phyloP scores from a whole-genome alignment of 2,329 filamentous ascomycete species.

The Xenoacremonium recifei region DNA sequence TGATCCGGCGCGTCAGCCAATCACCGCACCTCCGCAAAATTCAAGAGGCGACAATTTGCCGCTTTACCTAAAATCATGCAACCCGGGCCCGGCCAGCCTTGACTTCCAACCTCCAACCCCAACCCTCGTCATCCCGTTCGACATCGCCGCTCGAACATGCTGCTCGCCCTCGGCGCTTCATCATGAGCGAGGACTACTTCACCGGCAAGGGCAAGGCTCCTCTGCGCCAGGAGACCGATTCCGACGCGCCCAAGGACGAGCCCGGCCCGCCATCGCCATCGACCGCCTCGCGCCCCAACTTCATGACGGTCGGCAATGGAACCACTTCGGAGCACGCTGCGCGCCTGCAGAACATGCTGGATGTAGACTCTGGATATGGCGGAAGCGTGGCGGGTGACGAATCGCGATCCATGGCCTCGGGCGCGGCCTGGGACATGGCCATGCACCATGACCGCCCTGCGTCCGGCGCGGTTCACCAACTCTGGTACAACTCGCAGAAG shows the following conservation, averaged over 20 bases:
- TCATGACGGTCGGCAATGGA: conserved; percentile 86
- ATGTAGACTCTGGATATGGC: conserved; percentile 89
- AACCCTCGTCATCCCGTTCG: conserved; percentile 12
- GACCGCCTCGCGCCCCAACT: conserved; percentile 53
- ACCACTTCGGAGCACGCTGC: conserved; percentile 79
- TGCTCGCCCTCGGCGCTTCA: conserved; percentile 29
- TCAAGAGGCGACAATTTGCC: conserved; percentile 28
- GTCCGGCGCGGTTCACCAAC: conserved; percentile 83
- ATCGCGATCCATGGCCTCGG: conserved; percentile 40
- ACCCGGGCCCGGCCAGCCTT: conserved; percentile 16
- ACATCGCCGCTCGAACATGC: conserved; percentile 33
- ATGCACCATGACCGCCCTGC: conserved; percentile 48
- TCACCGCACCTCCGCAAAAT: conserved; percentile 21
- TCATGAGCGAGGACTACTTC: conserved; percentile 62
- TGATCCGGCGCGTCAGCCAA: conserved; percentile 25
- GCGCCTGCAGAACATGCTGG: conserved; percentile 76
- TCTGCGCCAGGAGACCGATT: conserved; percentile 29
- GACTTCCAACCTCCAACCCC: conserved; percentile 5
- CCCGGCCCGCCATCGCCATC: conserved; percentile 22
- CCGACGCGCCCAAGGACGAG: conserved; percentile 23
- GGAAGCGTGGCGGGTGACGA: conserved; percentile 71
- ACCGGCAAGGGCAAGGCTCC: conserved; percentile 53
- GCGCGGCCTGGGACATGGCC: conserved; percentile 45
- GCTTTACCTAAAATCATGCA: conserved; percentile 30
- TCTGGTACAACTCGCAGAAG: conserved; percentile 93